Percentiles rank a stretch among this genome's conserved stretches.
phyloP scores from a whole-genome alignment of 106 monocot species.

The Allium fistulosum region DNA sequence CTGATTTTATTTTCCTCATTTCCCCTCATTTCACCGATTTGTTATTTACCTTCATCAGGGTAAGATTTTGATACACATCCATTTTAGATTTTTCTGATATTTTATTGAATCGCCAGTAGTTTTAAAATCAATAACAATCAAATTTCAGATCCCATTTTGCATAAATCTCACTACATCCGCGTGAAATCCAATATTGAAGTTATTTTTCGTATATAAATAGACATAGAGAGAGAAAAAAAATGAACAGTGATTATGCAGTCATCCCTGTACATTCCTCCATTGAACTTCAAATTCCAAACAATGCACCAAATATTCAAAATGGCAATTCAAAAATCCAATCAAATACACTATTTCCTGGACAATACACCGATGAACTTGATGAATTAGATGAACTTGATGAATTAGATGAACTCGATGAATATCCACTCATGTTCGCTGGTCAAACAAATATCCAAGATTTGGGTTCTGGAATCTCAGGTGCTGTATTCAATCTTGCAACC shows the following conservation, averaged over 20 bases:
- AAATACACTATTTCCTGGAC: neutral
- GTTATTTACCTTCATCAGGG: neutral
- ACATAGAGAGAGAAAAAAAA: neutral
- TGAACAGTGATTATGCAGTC: conserved; percentile 31
- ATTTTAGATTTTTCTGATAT: neutral
- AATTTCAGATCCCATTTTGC: neutral
- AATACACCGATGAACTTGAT: conserved; percentile 10
- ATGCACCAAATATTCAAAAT: neutral
- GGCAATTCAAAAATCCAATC: neutral
- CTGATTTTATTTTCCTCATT: neutral
- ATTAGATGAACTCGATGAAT: conserved; percentile 31
- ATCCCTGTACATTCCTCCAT: conserved; percentile 24
- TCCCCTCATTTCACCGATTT: neutral
- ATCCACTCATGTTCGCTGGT: conserved; percentile 33
- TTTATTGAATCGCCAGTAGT: neutral
- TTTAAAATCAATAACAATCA: neutral
- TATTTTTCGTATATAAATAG: neutral
- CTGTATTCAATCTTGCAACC: conserved; percentile 89
- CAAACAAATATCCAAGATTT: neutral
- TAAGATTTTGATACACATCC: conserved; percentile 3
- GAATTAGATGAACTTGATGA: conserved; percentile 40
- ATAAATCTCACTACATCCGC: conserved; percentile 1
- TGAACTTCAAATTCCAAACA: conserved; percentile 32
- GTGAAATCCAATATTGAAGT: conserved; percentile 5
- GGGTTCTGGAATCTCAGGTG: conserved; percentile 52